Evolutionary conservation across 2,329 filamentous ascomycete genomes (phyloP), one percentile per base, ranked within the genome.

Genomic region (Colletotrichum gloeosporioides): DNA sequence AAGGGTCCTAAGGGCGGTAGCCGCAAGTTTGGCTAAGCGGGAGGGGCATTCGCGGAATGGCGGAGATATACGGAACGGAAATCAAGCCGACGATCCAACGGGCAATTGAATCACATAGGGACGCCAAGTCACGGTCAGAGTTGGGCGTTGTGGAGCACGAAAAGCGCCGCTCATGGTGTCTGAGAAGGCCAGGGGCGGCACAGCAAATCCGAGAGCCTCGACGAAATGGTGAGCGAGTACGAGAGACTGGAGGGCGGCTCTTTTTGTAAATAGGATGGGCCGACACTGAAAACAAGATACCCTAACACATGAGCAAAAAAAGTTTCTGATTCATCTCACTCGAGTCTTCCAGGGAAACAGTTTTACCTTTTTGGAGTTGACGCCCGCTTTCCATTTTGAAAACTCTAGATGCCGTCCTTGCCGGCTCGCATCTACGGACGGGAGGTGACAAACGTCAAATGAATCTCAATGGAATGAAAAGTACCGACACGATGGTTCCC

Each of bases 21-120:
- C 18, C 87, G 87, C 83, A 90, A 90, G 84, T 92, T 90, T 84
- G 90, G 90, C 71, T 91, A 87, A 87, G 71, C 53, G 25, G 16
- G 16, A 32, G 13, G 6, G 22, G 27, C 18, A 13, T 25, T 22
- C 32, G 59, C 13, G 34, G 15, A 62, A 31, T 10, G 10, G 31
- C 18, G 59, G 3, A 32, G 29, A 29, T 2, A 29, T 18, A 6
- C 25, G 25, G n/a, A 53, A 53, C n/a, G 10, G 44, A 53, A 53
- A 53, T 8, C n/a, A 53, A 53, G 10, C 44, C 44, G 44, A 53
- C n/a, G 44, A 25, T 22, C 10, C 44, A 25, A 25, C n/a, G 6
- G 10, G 8, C n/a, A n/a, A 3, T 53, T 8, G 44, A 4, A 53
- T 53, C n/a, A 8, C 0, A 22, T 10, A 22, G 44, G 4, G 44